A percentile compares a stretch with the other conserved stretches of the same genome.
Conservation (phyloP, 2,329 filamentous ascomycete genomes). For the Tolypocladium inflatum region DNA sequence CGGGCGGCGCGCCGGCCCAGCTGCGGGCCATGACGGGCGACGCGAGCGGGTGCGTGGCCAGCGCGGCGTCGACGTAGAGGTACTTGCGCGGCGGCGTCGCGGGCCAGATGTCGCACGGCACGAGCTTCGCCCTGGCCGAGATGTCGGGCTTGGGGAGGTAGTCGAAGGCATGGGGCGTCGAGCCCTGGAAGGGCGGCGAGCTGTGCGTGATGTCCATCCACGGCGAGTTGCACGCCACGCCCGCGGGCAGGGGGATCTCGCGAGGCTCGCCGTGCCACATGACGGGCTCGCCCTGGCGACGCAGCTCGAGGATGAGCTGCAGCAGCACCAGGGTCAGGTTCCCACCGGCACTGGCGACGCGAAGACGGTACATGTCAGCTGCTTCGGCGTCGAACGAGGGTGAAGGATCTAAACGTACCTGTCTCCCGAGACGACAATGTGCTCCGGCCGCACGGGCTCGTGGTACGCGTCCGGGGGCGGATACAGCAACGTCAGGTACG, state of each 20-base stretch:
- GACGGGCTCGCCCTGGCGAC: slow-evolving; percentile 35
- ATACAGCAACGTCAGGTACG: slow-evolving; percentile 65
- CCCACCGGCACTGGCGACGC: slow-evolving; percentile 54
- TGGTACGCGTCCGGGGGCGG: slow-evolving; percentile 61
- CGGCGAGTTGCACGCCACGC: slow-evolving; percentile 51
- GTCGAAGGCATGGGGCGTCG: slow-evolving; percentile 20
- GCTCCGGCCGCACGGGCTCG: slow-evolving; percentile 48
- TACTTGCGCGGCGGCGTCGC: slow-evolving; percentile 40
- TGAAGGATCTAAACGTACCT: slow-evolving; percentile 27
- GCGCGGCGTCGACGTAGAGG: slow-evolving; percentile 44
- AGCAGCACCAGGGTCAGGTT: slow-evolving; percentile 58
- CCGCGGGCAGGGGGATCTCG: slow-evolving; percentile 56
- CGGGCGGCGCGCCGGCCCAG: slow-evolving; percentile 56
- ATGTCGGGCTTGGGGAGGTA: slow-evolving; percentile 40
- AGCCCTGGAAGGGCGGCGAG: slow-evolving; percentile 18
- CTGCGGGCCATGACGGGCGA: slow-evolving; percentile 46
- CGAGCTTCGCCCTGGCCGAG: slow-evolving; percentile 15
- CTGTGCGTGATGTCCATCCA: slow-evolving; percentile 65
- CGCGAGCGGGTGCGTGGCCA: slow-evolving; percentile 57
- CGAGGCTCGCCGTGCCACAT: slow-evolving; percentile 51
- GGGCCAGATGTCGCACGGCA: slow-evolving; percentile 48
- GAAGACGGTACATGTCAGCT: not conserved
- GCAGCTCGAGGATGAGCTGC: slow-evolving; percentile 58
- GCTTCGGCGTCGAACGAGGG: not conserved
- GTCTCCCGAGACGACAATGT: slow-evolving; percentile 67